Evolutionary conservation across 129 eudicot genomes (phyloP), one percentile per base, ranked within the genome.

Genomic region (Flaveria brownii): DNA sequence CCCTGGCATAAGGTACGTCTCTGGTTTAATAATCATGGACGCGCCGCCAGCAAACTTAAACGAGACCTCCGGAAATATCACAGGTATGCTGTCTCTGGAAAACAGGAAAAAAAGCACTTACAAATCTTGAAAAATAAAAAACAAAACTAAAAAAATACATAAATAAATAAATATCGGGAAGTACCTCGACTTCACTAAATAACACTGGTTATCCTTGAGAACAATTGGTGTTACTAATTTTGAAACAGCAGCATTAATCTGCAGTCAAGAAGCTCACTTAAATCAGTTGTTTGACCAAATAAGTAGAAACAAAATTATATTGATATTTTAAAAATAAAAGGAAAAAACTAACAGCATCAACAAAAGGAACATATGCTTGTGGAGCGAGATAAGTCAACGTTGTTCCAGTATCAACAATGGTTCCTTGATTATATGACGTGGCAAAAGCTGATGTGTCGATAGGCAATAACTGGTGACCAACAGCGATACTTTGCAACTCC

Each of bases 341-440:
- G 17, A 68, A 70, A 67, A 20, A 55, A 85, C 96, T 84, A 77
- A 93, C 97, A 72, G 90, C 90, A 69, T 70, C 73, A 62, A 92
- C 89, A 77, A 92, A 81, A 57, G 90, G 88, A 70, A 88, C 86
- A 80, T 85, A 92, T 47, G 95, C 96, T 85, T 87, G 92, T 76
- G 83, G 86, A 17, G 81, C 87, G 55, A 92, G 90, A 80, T 92
- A 92, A 1, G 89, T 82, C 78, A 92, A 85, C 15, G 98, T 92
- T 76, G 98, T 92, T 78, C 98, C 98, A 23, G 94, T 86, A 72
- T 92, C 98, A 80, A 92, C 80, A 51, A 92, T 88, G 65, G 96
- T 92, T 82, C 98, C 98, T 81, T 84, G 83, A 78, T 66, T 80
- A 63, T 47, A 77, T 8, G 96, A 88, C 26, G 95, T 88, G 49